These are phyloP conservation scores for Trebouxia sp. DNA, from an alignment of 139 green algal species.

Conservation along the genomic window DNA sequence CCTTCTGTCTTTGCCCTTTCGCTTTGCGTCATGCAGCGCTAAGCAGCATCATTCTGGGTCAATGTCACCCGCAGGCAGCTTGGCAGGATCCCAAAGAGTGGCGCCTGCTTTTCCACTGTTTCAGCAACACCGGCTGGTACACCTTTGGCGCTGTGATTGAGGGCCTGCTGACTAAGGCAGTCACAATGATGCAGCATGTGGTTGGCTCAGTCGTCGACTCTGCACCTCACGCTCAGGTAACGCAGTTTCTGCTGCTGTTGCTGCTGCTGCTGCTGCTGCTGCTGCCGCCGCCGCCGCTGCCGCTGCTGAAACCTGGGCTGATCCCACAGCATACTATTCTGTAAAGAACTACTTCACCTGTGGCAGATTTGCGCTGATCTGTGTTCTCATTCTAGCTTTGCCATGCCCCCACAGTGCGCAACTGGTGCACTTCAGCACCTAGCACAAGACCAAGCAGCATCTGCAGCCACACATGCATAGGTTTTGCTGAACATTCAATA, in stretches of 20 bases:
- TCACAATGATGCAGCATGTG: neutral
- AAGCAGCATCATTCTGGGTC: too few relatives aligned
- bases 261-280: neutral
- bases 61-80: slow-evolving; percentile 13
- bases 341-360: too few relatives aligned
- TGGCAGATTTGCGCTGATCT: too few relatives aligned
- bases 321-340: neutral
- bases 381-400: too few relatives aligned
- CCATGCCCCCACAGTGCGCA: too few relatives aligned
- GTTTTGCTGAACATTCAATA: too few relatives aligned
- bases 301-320: too few relatives aligned
- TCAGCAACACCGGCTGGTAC: slow-evolving; percentile 23
- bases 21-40: too few relatives aligned
- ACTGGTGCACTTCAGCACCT: too few relatives aligned
- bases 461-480: too few relatives aligned
- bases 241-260: neutral
- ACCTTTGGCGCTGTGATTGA: slow-evolving; percentile 22
- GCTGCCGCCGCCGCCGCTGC: neutral
- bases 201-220: slow-evolving; percentile 12
- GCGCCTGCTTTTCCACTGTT: neutral
- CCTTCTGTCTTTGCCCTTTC: too few relatives aligned
- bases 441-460: too few relatives aligned
- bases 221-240: neutral
- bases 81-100: neutral
- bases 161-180: neutral